Percentiles rank a stretch among this genome's conserved stretches.
phyloP scores from a whole-genome alignment of 768 basidiomycete genomes.

The Plicaturopsis crispa region DNA sequence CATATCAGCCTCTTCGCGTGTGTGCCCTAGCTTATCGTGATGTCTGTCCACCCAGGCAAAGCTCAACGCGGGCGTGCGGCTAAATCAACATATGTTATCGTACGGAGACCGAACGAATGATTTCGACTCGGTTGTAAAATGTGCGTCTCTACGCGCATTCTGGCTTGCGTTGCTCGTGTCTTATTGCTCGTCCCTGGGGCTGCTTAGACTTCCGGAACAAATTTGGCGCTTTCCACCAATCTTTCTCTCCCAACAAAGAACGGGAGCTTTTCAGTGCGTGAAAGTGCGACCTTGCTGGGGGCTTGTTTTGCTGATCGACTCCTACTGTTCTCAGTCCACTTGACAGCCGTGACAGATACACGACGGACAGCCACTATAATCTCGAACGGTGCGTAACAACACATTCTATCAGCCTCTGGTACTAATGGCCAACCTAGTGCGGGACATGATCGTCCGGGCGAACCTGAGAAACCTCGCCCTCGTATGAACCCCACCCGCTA shows the following conservation, averaged over 20 bases:
- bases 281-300: neutral
- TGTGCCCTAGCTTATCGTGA: conserved; percentile 2
- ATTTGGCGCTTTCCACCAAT: conserved; percentile 63
- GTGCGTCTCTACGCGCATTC: conserved; percentile 42
- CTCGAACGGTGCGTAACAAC: conserved; percentile 44
- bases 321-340: conserved; percentile 44
- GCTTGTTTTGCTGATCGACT: neutral
- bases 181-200: conserved; percentile 3
- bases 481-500: conserved; percentile 16
- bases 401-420: neutral
- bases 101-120: conserved; percentile 78
- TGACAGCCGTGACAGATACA: conserved; percentile 80
- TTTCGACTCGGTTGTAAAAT: conserved; percentile 67
- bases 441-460: conserved; percentile 61
- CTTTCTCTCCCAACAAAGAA: conserved; percentile 58
- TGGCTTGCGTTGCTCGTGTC: neutral
- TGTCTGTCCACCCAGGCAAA: conserved; percentile 43
- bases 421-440: conserved; percentile 31
- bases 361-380: conserved; percentile 68
- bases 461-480: conserved; percentile 57
- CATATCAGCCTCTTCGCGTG: conserved; percentile 2
- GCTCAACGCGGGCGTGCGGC: conserved; percentile 65
- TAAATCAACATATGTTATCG: conserved; percentile 59
- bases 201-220: conserved; percentile 63
- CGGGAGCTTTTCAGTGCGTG: conserved; percentile 66